Base-by-base conservation (phyloP, 495 filamentous ascomycete genomes). In the Neurospora sp. region DNA sequence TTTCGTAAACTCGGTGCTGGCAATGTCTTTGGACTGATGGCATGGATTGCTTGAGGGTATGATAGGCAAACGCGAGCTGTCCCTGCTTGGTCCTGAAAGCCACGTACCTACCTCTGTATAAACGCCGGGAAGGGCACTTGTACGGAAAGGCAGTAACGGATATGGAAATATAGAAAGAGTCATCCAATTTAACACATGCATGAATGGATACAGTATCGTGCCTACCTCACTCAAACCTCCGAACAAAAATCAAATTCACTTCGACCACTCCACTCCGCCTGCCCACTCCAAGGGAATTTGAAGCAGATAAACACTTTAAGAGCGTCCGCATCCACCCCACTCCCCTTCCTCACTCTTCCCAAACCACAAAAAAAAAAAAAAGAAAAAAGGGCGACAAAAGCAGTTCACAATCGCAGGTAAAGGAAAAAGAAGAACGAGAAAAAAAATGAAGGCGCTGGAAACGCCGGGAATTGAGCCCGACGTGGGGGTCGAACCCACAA, bases 401-500 rank as follows among this genome's bases (percentile, higher is more conserved):
- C 16, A 18, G 16, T 20, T 11, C 44, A 20, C n/a, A 20, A 2
- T 42, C 44, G n/a, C 44, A 20, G n/a, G 9, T n/a, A 4, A 20
- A n/a, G 8, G 18, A 44, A n/a, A 44, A 7, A 18, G 16, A 39
- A 39, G 39, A n/a, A 20, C 3, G 3, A 53, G 3, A 53, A 53
- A 53, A 48, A 22, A 22, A 46, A 0, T 31, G 1, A n/a, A 46
- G 18, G 18, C 42, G 42, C 20, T 20, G 42, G 18, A 10, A 46
- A 46, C 42, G 42, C 42, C 42, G 40, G 40, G 40, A 41, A 41
- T 41, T 41, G 40, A 41, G 40, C 40, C 40, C 40, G 40, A 41
- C 40, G 40, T 41, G 40, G 40, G 40, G 42, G 18, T 46, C 82
- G 85, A 87, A 87, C 86, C 87, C 87, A 83, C 86, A 88, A 85